Conservation (phyloP, 139 green algal species). For the Volvox reticuliferus region DNA sequence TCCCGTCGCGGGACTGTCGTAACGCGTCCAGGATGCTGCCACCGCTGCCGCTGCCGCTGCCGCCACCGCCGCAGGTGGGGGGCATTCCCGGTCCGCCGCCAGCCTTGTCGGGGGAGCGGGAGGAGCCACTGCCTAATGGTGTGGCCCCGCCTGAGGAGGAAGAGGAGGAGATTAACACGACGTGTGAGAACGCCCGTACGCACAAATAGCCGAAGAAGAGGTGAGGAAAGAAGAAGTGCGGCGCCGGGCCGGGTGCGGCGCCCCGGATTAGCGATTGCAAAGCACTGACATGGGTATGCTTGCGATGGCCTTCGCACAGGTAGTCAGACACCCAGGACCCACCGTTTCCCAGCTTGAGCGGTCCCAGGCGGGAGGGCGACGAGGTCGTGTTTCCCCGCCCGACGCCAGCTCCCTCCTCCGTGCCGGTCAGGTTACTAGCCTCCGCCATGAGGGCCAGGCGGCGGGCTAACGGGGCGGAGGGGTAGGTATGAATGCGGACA, state of each 20-base stretch:
- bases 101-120: slow-evolving; percentile 15
- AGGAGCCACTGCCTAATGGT: neutral
- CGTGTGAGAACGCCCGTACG: too few relatives aligned
- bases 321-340: neutral
- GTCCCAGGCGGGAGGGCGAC: slow-evolving; percentile 13
- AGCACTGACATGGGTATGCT: too few relatives aligned
- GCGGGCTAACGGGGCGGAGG: slow-evolving; percentile 11
- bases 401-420: neutral
- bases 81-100: neutral
- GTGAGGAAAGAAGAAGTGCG: too few relatives aligned
- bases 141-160: neutral
- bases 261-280: too few relatives aligned
- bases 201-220: too few relatives aligned
- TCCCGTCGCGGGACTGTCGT: neutral
- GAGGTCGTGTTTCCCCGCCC: neutral
- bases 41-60: neutral
- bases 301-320: too few relatives aligned
- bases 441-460: slow-evolving; percentile 20
- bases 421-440: neutral
- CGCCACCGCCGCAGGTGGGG: too few relatives aligned
- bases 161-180: neutral
- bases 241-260: too few relatives aligned
- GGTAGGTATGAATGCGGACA: neutral
- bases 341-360: slow-evolving; percentile 25
- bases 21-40: slow-evolving; percentile 20